phyloP scores from a whole-genome alignment of 148 eudicot species.

The Rhododendron molle region DNA sequence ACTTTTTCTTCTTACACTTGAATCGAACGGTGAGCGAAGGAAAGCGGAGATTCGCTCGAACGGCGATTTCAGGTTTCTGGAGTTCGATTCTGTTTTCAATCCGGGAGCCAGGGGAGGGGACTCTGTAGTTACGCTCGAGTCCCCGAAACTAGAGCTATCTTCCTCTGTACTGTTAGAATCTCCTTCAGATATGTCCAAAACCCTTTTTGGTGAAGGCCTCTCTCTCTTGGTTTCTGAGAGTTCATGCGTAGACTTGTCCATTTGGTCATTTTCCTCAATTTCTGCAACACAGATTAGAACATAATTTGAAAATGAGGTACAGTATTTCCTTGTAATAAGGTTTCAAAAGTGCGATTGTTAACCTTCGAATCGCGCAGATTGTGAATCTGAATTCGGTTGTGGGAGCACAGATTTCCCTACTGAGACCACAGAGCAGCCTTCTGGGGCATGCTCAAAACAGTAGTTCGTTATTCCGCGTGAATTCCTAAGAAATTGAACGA shows the following conservation, averaged over 20 bases:
- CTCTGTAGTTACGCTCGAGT: conserved; percentile 29
- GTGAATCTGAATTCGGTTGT: conserved; percentile 10
- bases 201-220: conserved; percentile 65
- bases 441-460: conserved; percentile 57
- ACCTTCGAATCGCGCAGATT: neutral
- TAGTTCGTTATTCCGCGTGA: conserved; percentile 26
- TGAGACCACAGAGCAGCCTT: conserved; percentile 66
- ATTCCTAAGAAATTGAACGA: conserved; percentile 7
- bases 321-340: neutral
- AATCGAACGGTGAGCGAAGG: conserved; percentile 38
- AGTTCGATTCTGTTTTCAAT: conserved; percentile 8
- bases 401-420: conserved; percentile 23
- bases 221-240: conserved; percentile 8
- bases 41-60: conserved; percentile 55
- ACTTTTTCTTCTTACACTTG: conserved; percentile 21
- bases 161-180: conserved; percentile 46
- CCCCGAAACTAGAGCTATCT: conserved; percentile 45
- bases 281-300: conserved; percentile 18
- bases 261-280: neutral
- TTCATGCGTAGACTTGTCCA: neutral
- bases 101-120: conserved; percentile 11
- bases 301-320: neutral
- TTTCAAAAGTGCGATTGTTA: neutral
- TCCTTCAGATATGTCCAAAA: conserved; percentile 35
- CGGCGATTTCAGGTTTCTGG: conserved; percentile 31